Percentiles rank a stretch among this genome's conserved stretches.
phyloP scores from a whole-genome alignment of 805 yeast genomes.

The Yamadazyma paraphyllophila region DNA sequence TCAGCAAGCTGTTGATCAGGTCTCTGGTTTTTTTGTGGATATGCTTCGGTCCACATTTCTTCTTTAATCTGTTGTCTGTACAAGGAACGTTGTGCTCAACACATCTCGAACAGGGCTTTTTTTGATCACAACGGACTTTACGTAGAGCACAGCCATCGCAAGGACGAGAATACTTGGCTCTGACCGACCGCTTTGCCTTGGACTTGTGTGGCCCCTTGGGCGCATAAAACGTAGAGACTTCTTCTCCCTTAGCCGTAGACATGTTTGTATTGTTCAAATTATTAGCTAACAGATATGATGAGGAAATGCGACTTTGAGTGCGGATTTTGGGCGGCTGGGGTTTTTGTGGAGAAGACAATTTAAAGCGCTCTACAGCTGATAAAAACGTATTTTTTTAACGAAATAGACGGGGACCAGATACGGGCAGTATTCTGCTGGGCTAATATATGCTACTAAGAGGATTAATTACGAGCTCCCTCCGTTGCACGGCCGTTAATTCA shows the following conservation, averaged over 20 bases:
- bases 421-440: too few species aligned
- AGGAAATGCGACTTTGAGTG: too few species aligned
- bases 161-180: constrained; percentile 31
- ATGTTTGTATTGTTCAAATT: background rate
- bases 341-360: too few species aligned
- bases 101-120: constrained; percentile 34
- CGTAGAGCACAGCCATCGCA: constrained; percentile 42
- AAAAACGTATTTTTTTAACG: too few species aligned
- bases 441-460: too few species aligned
- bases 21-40: constrained; percentile 28
- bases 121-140: constrained; percentile 32
- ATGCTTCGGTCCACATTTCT: constrained; percentile 38
- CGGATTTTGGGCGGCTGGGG: too few species aligned
- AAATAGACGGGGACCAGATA: too few species aligned
- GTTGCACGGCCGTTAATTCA: too few species aligned
- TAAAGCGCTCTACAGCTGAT: too few species aligned
- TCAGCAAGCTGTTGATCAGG: constrained; percentile 15
- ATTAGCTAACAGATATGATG: too few species aligned
- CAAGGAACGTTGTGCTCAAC: constrained; percentile 29
- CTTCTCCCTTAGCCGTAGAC: background rate
- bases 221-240: background rate
- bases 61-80: constrained; percentile 31
- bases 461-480: too few species aligned
- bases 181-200: constrained; percentile 11
- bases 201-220: background rate